Conservation (phyloP, 1,284 basidiomycete genomes). For the Ustilago sp. region DNA sequence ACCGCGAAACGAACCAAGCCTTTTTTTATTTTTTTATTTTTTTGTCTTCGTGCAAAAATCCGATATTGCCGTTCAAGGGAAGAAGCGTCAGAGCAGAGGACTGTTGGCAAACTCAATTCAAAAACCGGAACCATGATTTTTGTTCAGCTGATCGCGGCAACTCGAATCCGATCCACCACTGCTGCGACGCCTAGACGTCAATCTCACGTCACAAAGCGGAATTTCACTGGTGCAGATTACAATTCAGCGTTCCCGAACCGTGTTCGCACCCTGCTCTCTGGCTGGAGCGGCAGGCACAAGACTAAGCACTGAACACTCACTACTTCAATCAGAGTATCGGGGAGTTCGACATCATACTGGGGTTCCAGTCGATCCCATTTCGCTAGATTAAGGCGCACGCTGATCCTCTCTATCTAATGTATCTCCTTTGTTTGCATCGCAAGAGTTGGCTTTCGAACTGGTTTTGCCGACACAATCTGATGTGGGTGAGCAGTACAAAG, state of each 20-base stretch:
- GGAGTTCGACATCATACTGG: not conserved
- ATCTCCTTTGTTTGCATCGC: not conserved
- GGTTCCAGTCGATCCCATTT: not conserved
- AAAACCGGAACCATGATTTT: not conserved
- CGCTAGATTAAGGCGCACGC: not conserved
- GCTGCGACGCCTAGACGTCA: no score
- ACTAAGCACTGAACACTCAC: no score
- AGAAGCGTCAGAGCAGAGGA: not conserved
- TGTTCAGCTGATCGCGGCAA: constrained; percentile 3
- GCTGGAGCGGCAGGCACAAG: not conserved
- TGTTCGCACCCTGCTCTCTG: not conserved
- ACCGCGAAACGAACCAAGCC: no score
- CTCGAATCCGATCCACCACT: not conserved
- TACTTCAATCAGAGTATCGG: not conserved
- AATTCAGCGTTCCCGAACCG: not conserved
- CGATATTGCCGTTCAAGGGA: not conserved
- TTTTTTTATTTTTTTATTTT: no score
- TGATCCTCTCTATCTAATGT: not conserved
- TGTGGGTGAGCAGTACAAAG: not conserved
- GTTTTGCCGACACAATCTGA: not conserved
- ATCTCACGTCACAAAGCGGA: not conserved
- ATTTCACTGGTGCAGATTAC: not conserved
- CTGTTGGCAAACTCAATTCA: not conserved
- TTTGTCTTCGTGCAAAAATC: not conserved
- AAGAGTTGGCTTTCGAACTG: not conserved